Base-by-base conservation (phyloP, 805 yeast species). In the Starmerella potacharoeniae region DNA sequence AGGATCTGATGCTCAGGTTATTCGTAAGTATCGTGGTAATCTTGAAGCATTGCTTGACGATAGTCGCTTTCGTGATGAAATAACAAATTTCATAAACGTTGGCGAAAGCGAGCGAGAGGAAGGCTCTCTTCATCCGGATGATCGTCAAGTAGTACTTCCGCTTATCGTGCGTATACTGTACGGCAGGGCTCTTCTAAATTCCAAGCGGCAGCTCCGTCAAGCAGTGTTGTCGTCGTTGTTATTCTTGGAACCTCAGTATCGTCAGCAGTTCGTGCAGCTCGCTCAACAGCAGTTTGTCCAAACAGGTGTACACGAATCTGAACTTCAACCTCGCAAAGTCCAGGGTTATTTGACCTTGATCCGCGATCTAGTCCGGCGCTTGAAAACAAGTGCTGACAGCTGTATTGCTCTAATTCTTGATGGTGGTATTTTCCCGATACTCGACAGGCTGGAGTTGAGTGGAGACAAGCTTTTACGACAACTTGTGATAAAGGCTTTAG, bases 171-270 rank as follows among this genome's bases (percentile, higher is more conserved):
- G 96, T 60, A 83, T 93, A 30, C 71, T 93, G 22, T 91, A 83
- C 68, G 97, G 97, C 8, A 77, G 95, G 55, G 87, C 89, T 8
- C 95, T 87, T 68, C 77, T 83, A 66, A 88, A 87, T 56, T 77
- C 82, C 33, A 86, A 86, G 64, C 77, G 79, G 54, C 82, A 89
- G 35, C 77, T 85, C 60, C 84, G 87, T 59, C 76, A 66, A 41
- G 66, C 73, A 0, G 66, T 68, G 1, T 56, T 73, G 16, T 58
- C 66, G 16, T 66, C 73, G 3, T 59, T 72, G 34, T 71, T 67
- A 51, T 66, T 65, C 41, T 57, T 69, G 22, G 71, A 67, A 44
- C 65, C 65, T 8, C 55, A 71, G 6, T 76, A 79, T 61, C 75
- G 89, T 29, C 66, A 69, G 3, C 73, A 76, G 52, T 91, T 91